Conservation (phyloP, 495 filamentous ascomycete genomes). For the Penicillium atrosanguineum region DNA sequence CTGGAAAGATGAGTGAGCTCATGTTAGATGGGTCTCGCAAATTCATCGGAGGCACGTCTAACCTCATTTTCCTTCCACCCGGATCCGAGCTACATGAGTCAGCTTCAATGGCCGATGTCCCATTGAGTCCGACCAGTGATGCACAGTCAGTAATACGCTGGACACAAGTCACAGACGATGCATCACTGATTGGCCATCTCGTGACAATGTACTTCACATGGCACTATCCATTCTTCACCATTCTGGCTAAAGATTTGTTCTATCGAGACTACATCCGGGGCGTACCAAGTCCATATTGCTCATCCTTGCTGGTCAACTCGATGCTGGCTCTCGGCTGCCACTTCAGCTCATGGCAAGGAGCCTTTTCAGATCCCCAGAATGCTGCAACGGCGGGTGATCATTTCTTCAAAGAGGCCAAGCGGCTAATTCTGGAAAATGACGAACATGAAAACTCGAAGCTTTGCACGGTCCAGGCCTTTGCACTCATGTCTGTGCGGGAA, state of each 20-base stretch:
- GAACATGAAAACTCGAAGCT: constrained; percentile 87
- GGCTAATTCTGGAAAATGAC: constrained; percentile 84
- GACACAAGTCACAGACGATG: constrained; percentile 82
- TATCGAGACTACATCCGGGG: constrained; percentile 80
- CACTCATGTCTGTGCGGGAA: constrained; percentile 94
- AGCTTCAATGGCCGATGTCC: constrained; percentile 16
- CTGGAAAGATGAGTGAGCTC: constrained; percentile 90
- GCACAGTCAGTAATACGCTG: constrained; percentile 66
- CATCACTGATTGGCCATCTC: constrained; percentile 77
- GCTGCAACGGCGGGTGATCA: constrained; percentile 90
- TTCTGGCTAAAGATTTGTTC: constrained; percentile 85
- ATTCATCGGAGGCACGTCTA: constrained; percentile 93
- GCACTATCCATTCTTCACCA: constrained; percentile 97
- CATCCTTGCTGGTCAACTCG: constrained; percentile 85
- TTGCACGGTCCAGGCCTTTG: constrained; percentile 92
- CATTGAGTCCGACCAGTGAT: constrained; percentile 1
- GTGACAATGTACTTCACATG: constrained; percentile 98
- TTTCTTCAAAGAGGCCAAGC: constrained; percentile 94
- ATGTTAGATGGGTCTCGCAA: constrained; percentile 87
- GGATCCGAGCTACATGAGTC: constrained; percentile 50
- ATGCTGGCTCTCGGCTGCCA: constrained; percentile 97
- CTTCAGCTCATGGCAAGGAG: constrained; percentile 75
- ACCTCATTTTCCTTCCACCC: constrained; percentile 79
- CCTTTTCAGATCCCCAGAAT: constrained; percentile 66
- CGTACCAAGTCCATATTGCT: constrained; percentile 69